Base-by-base conservation (phyloP, 2,329 filamentous ascomycete genomes). In the Bipolaris sorokiniana region DNA sequence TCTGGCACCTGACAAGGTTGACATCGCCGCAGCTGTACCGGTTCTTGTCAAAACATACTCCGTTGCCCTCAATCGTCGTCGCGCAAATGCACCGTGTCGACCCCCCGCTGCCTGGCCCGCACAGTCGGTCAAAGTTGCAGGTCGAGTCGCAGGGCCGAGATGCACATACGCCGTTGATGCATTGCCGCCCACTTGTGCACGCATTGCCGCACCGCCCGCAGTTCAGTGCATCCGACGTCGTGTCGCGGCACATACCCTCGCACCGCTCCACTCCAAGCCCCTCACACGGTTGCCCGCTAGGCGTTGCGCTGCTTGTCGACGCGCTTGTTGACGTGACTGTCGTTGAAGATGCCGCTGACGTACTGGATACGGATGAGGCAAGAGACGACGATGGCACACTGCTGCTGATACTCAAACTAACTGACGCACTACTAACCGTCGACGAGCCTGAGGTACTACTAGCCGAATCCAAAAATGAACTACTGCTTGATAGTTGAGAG, bases 131-230 rank as follows among this genome's bases (percentile, higher is more conserved):
- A n/a, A 62, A 64, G 10, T 53, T 50, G 61, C 73, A 76, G 28
- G 53, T 54, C 1, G 69, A 71, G 53, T 74, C 66, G 59, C 74
- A 77, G 9, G 66, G 51, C 9, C 53, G 55, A 1, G 63, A 66
- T 7, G 64, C 65, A 56, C 74, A 77, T 0, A 74, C 70, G 15
- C 74, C 74, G 54, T 77, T 76, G n/a, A 64, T 61, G 49, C 74
- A 77, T 13, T 51, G 41, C 18, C 56, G 63, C 5, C 64, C 67
- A 2, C 42, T 18, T 2, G 59, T 48, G 53, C 74, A 76, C 5
- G 26, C 16, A 34, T 67, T 73, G 48, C 58, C 61, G 52, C 71
- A 75, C 10, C 57, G 51, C 10, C 70, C 69, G 48, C 72, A 76
- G 55, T 75, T 70, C 2, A 54, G 16, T 13, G 56, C 11, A 23